Conservation (phyloP, 257 asterid species). For the Jaltomata sinuosa region DNA sequence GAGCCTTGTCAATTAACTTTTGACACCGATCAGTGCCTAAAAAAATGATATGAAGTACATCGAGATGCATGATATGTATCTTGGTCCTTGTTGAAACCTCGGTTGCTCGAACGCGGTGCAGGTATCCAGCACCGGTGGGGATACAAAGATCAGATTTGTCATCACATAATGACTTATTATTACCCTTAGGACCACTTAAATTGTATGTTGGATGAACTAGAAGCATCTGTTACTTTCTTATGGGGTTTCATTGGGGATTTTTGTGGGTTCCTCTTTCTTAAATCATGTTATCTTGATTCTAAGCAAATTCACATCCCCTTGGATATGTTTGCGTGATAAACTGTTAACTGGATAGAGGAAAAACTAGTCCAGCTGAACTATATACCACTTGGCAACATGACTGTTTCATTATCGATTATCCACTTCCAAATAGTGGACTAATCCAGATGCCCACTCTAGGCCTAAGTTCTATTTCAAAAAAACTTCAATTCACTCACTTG, state of each 20-base stretch:
- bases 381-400: background rate
- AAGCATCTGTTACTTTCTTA: background rate
- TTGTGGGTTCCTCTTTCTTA: background rate
- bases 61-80: background rate
- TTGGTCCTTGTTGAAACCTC: background rate
- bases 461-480: background rate
- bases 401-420: background rate
- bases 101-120: background rate
- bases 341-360: background rate
- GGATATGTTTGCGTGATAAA: background rate
- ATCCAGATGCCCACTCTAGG: background rate
- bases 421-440: background rate
- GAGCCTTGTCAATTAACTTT: background rate
- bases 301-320: background rate
- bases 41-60: background rate
- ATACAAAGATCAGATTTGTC: background rate
- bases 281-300: background rate
- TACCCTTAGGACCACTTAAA: background rate
- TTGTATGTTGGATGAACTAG: background rate
- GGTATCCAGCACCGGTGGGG: background rate
- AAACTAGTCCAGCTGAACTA: background rate
- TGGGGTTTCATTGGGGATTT: background rate
- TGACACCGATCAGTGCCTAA: background rate
- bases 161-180: background rate
- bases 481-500: background rate